phyloP scores from a whole-genome alignment of 2,329 filamentous ascomycete species.

The Ophiocordyceps camponoti-rufipedis region DNA sequence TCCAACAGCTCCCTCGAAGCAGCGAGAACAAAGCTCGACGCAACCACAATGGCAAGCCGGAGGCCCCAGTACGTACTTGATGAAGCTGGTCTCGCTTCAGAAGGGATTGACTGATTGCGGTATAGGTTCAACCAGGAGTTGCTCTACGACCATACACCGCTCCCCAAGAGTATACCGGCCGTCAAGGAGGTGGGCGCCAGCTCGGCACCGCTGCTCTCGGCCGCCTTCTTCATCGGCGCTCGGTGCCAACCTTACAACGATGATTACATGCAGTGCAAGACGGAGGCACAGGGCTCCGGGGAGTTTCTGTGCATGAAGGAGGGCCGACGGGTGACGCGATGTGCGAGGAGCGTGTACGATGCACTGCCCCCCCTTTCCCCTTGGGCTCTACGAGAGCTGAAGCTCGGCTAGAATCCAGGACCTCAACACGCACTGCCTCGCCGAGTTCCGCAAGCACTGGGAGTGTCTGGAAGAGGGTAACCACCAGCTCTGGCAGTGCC shows the following conservation, averaged over 20 bases:
- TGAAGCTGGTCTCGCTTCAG: too few species aligned
- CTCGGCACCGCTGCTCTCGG: conserved; percentile 80
- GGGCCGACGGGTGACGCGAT: conserved; percentile 88
- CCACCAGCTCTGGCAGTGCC: conserved; percentile 93
- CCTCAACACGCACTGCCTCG: conserved; percentile 85
- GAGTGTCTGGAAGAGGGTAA: conserved; percentile 93
- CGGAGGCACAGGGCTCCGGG: conserved; percentile 72
- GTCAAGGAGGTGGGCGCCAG: conserved; percentile 88
- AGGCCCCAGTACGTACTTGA: conserved; percentile 19
- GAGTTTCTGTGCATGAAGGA: conserved; percentile 94
- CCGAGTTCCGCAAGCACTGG: conserved; percentile 88
- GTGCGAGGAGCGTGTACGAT: conserved; percentile 86
- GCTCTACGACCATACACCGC: conserved; percentile 89
- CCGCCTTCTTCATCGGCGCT: conserved; percentile 91
- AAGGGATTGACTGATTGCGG: conserved; percentile 9
- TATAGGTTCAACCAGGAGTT: conserved; percentile 81
- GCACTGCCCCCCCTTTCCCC: not conserved
- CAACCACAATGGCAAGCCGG: conserved; percentile 22
- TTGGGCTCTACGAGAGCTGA: not conserved
- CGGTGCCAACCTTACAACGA: conserved; percentile 93
- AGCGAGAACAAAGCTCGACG: conserved; percentile 3
- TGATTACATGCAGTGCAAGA: conserved; percentile 99
- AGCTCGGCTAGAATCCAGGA: conserved; percentile 54
- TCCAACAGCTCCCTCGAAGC: not conserved
- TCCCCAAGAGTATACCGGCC: conserved; percentile 78